phyloP scores from a whole-genome alignment of 495 filamentous ascomycete species.

The Trypethelium eluteriae region DNA sequence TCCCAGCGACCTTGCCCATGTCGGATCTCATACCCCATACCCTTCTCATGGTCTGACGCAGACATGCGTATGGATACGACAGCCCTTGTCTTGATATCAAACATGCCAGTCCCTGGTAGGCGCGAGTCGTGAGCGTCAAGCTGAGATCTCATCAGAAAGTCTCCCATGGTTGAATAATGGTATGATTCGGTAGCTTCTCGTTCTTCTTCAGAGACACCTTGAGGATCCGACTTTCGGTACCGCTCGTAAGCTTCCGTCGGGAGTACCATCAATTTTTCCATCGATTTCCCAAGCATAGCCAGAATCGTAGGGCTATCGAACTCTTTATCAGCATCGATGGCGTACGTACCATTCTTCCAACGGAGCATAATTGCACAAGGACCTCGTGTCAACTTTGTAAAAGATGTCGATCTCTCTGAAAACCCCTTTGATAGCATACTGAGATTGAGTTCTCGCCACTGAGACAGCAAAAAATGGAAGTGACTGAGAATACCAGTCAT shows the following conservation, averaged over 20 bases:
- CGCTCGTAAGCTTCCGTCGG: slow-evolving; percentile 73
- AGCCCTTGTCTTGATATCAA: slow-evolving; percentile 92
- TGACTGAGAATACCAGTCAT: slow-evolving; percentile 84
- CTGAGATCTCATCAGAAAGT: slow-evolving; percentile 93
- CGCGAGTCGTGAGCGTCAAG: slow-evolving; percentile 84
- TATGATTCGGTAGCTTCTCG: slow-evolving; percentile 57
- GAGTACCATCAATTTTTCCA: slow-evolving; percentile 92
- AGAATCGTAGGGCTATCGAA: slow-evolving; percentile 79
- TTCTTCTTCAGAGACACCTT: slow-evolving; percentile 58
- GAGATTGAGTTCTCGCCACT: slow-evolving; percentile 66
- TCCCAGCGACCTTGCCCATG: slow-evolving; percentile 65
- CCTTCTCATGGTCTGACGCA: slow-evolving; percentile 58
- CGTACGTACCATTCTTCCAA: slow-evolving; percentile 77
- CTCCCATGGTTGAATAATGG: slow-evolving; percentile 80
- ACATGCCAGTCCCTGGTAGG: slow-evolving; percentile 87
- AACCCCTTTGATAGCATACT: slow-evolving; percentile 59
- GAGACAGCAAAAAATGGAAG: slow-evolving; percentile 86
- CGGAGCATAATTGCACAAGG: slow-evolving; percentile 78
- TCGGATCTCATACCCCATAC: slow-evolving; percentile 81
- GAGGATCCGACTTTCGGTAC: slow-evolving; percentile 60
- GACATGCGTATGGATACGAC: slow-evolving; percentile 89
- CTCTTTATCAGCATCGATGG: slow-evolving; percentile 97
- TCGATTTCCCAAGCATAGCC: slow-evolving; percentile 82
- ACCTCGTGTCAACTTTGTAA: slow-evolving; percentile 60
- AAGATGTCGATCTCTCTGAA: slow-evolving; percentile 48